Conservation (phyloP, 2,329 filamentous ascomycete species). For the Hymenoscyphus salicellus region DNA sequence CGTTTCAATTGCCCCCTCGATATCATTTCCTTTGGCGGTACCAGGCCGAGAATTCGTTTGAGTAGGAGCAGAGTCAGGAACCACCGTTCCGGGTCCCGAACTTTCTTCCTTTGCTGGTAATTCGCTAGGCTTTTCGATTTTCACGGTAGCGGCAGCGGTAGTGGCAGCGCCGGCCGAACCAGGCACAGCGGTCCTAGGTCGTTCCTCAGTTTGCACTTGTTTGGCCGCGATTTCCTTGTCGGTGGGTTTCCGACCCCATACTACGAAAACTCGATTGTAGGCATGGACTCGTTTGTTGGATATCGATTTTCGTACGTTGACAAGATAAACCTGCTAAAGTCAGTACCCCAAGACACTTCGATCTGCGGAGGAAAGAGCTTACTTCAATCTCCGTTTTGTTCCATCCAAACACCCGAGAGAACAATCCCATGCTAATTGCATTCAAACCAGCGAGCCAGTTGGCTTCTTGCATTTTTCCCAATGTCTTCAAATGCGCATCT, state of each 20-base stretch:
- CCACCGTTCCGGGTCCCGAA: background rate
- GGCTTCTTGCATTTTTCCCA: conserved; percentile 29
- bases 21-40: background rate
- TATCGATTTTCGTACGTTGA: conserved; percentile 30
- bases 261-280: conserved; percentile 32
- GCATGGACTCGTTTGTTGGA: conserved; percentile 30
- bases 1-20: background rate
- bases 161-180: background rate
- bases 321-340: conserved; percentile 27
- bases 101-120: too few relatives aligned
- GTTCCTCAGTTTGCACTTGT: background rate
- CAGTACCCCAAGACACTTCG: background rate
- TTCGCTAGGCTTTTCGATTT: too few relatives aligned
- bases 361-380: background rate
- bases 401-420: conserved; percentile 31
- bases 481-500: conserved; percentile 28
- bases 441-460: conserved; percentile 30
- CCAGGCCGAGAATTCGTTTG: background rate
- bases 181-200: background rate
- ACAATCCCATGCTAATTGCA: conserved; percentile 30
- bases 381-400: conserved; percentile 35
- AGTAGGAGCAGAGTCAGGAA: background rate
- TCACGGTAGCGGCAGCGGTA: too few relatives aligned
- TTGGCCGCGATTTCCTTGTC: conserved; percentile 4
- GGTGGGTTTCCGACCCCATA: conserved; percentile 31